Base-by-base conservation (phyloP, 2,329 filamentous ascomycete species). In the Microdochium trichocladiopsis region DNA sequence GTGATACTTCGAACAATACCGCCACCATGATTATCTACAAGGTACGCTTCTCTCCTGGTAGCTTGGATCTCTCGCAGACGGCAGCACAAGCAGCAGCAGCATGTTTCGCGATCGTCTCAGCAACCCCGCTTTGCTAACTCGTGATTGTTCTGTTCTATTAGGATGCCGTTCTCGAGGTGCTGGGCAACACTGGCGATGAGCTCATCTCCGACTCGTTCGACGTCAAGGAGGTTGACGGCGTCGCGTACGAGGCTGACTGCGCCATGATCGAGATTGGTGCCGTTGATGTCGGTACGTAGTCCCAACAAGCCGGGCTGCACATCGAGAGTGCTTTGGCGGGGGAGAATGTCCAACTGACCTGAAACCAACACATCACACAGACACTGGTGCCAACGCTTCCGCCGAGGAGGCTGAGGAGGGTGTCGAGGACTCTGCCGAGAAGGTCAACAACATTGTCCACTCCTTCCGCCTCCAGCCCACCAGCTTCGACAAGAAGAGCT, bases 151-250 rank as follows among this genome's bases (percentile, higher is more conserved):
- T 9, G 12, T 56, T 54, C 41, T 60, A 55, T 48, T 50, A 99
- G 94, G 94, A 99, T 71, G 76, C 94, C 65, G 71, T 96, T 74
- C 88, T 83, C 73, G 89, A 78, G 61, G 53, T 51, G 53, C 60
- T 63, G 58, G 93, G 96, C 47, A 48, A 96, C 41, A 45, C n/a
- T 22, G 41, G 41, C 41, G 41, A 45, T 77, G 94, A 99, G 87
- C 82, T 99, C 72, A 86, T 97, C 84, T 95, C 94, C 67, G 93
- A 97, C 78, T 94, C 88, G 63, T 96, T 87, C 78, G 79, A 91
- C 63, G 73, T 95, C 69, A 90, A 89, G 78, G 79, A 87, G 71
- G 69, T 93, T 58, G 88, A 92, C 71, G 84, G 83, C 61, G 78
- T 88, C 62, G 84, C 88, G 65, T 97, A 88, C 77, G 93, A 97